Evolutionary conservation across 2,329 filamentous ascomycete species (phyloP), one percentile per base, ranked within the genome.

Genomic region (Plectosphaerella plurivora): DNA sequence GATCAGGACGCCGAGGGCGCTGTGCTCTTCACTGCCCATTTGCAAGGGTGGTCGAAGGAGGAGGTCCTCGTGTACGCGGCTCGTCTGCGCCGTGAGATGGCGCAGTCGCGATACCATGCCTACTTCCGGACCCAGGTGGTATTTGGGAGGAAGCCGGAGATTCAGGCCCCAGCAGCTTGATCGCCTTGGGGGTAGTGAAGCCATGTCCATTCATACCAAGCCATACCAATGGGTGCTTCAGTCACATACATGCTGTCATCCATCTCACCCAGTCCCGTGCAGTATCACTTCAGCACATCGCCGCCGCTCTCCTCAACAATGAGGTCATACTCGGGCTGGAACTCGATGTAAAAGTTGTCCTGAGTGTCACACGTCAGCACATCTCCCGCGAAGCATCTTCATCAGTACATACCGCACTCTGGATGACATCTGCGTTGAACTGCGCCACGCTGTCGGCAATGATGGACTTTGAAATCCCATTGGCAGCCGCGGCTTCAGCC

Each of bases 401-500:
- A 5, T 15, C 37, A 7, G 7, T n/a, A 39, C 37, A 7, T 8
- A 39, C 37, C 37, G 37, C 37, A 16, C 37, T 18, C 16, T 39
- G 37, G 14, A 39, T 39, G 3, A 39, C 37, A n/a, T 39, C 37
- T 7, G 37, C 37, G n/a, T 18, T 39, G 12, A 39, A 69, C 10
- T 65, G 60, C 2, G 69, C 70, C 57, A 73, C 71, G 44, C 71
- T 68, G 45, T 73, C 68, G 22, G 62, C 65, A 51, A 74, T 70
- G 46, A 72, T 41, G 11, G 60, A 60, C 60, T 71, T 73, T 6
- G 57, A 41, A 1, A 65, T 50, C 7, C 62, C 59, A 4, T 57
- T 60, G 3, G 61, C 63, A 12, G 61, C 55, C 0, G 85, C 85
- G 0, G 84, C 82, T 65, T 90, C 86, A n/a, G 82, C 80, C 52